A percentile compares a stretch with the other conserved stretches of the same genome.
These are phyloP conservation scores for Cladophialophora immunda DNA, from an alignment of 2,329 filamentous ascomycete species.

Conservation along the genomic window DNA sequence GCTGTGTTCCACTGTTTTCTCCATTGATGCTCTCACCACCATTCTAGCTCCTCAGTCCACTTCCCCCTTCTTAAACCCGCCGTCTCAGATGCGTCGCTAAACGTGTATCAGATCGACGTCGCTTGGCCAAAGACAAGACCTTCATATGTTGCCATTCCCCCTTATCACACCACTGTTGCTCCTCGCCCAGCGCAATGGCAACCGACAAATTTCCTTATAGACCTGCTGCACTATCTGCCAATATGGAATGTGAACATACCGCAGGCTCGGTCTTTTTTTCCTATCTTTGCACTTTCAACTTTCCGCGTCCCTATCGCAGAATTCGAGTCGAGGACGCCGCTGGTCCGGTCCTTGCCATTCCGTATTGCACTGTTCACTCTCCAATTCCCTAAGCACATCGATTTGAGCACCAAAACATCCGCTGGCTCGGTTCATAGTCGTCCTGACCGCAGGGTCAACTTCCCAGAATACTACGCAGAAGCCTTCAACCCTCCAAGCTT, in stretches of 20 bases:
- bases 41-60: not conserved
- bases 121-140: slow-evolving; percentile 9
- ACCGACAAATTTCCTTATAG: not conserved
- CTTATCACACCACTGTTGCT: slow-evolving; percentile 14
- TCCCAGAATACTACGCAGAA: not conserved
- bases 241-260: not conserved
- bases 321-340: not conserved
- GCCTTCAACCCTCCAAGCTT: slow-evolving; percentile 31
- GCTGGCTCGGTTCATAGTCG: not conserved
- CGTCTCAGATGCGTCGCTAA: not conserved
- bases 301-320: not conserved
- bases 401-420: not conserved
- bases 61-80: not conserved
- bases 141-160: slow-evolving; percentile 4
- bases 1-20: not conserved
- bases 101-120: slow-evolving; percentile 13
- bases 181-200: not conserved
- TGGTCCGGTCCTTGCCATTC: slow-evolving; percentile 4
- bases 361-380: not conserved
- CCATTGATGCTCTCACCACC: not conserved
- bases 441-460: not conserved
- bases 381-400: not conserved
- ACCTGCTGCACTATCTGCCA: not conserved
- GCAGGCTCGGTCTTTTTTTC: not conserved
- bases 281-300: not conserved